A percentile compares a stretch with the other conserved stretches of the same genome.
These are phyloP conservation scores for Cordia subcordata DNA, from an alignment of 257 asterid genomes.

Conservation along the genomic window DNA sequence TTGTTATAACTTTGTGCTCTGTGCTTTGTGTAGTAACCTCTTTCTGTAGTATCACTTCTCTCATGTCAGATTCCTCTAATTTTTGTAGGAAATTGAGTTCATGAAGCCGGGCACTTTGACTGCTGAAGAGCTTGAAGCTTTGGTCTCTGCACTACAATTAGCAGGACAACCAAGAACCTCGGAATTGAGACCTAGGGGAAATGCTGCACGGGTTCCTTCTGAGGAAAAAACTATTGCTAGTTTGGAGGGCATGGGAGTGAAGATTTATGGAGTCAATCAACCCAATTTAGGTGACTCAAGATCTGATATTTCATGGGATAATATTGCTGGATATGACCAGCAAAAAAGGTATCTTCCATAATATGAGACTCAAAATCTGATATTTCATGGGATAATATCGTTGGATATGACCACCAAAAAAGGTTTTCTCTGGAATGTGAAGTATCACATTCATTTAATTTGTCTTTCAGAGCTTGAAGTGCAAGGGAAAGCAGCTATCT, in stretches of 20 bases:
- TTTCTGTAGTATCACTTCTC: neutral
- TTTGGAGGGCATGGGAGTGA: conserved; percentile 85
- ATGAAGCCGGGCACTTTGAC: conserved; percentile 76
- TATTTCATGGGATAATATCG: conserved; percentile 91
- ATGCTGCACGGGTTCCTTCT: conserved; percentile 32
- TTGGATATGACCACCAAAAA: conserved; percentile 83
- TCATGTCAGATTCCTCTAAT: conserved; percentile 12
- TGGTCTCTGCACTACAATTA: conserved; percentile 56
- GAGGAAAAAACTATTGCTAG: conserved; percentile 53
- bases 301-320: conserved; percentile 75
- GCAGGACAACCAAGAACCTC: conserved; percentile 56
- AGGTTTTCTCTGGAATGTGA: too few species aligned
- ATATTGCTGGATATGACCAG: conserved; percentile 82
- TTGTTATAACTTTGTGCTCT: neutral
- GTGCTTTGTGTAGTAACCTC: neutral
- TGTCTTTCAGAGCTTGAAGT: neutral
- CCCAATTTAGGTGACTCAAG: conserved; percentile 37
- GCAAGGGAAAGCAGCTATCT: neutral
- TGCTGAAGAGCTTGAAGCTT: conserved; percentile 79
- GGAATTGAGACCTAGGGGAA: conserved; percentile 39
- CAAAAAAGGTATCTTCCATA: conserved; percentile 75
- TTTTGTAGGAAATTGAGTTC: conserved; percentile 79
- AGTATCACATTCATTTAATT: neutral
- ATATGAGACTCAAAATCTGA: conserved; percentile 37
- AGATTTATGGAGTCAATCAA: conserved; percentile 65